Conservation (phyloP, 805 yeast genomes). For the Ogataea nonfermentans region DNA sequence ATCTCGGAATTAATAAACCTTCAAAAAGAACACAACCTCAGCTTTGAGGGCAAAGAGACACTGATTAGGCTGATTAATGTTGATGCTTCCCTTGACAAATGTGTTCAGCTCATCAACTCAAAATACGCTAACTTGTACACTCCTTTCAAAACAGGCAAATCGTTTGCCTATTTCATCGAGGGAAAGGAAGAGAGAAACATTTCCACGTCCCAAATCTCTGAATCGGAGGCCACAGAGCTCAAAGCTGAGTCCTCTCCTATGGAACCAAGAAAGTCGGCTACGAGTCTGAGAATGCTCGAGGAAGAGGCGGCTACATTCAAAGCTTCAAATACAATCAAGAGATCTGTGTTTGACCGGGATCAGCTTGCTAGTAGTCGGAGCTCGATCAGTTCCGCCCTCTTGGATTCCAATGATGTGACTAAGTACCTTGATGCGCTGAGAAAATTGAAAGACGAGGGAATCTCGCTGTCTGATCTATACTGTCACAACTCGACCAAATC, state of each 20-base stretch:
- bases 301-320: conserved; percentile 24
- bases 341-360: conserved; percentile 4
- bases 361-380: conserved; percentile 26
- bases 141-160: neutral
- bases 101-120: conserved; percentile 35
- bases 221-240: conserved; percentile 16
- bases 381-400: conserved; percentile 36
- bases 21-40: conserved; percentile 54
- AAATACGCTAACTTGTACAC: conserved; percentile 10
- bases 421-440: conserved; percentile 40
- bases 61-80: conserved; percentile 65
- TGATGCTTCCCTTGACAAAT: conserved; percentile 67
- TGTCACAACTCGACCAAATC: conserved; percentile 9
- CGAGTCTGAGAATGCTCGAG: conserved; percentile 18
- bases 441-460: conserved; percentile 39
- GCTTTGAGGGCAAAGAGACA: conserved; percentile 71
- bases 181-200: conserved; percentile 4
- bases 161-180: conserved; percentile 11
- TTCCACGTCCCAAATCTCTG: conserved; percentile 1
- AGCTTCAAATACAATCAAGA: conserved; percentile 6
- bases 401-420: conserved; percentile 35
- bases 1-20: conserved; percentile 57
- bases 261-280: conserved; percentile 9
- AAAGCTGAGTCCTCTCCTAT: conserved; percentile 13
- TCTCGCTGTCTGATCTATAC: conserved; percentile 37